phyloP scores from a whole-genome alignment of 2,329 filamentous ascomycete genomes.

The Colletotrichum viniferum region DNA sequence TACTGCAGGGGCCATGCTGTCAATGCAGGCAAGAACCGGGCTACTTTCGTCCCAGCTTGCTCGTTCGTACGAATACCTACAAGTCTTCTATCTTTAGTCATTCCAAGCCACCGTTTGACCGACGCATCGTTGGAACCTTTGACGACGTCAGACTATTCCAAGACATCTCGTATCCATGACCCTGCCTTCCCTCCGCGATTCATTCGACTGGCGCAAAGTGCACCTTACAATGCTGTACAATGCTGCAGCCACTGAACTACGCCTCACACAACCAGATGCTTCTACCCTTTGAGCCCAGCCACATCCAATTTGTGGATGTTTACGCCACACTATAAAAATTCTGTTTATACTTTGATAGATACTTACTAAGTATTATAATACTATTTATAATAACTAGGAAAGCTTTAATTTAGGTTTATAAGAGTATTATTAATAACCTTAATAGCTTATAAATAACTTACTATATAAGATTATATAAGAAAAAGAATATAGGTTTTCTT shows the following conservation, averaged over 20 bases:
- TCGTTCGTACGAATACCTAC: background rate
- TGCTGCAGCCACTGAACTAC: background rate
- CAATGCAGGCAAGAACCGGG: background rate
- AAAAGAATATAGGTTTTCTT: no score
- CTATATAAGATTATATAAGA: no score
- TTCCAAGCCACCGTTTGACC: background rate
- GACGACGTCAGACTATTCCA: background rate
- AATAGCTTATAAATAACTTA: no score
- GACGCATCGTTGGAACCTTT: background rate
- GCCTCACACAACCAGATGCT: background rate
- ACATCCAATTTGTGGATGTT: no score
- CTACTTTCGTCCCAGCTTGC: background rate
- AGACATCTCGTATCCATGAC: background rate
- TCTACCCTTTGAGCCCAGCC: no score
- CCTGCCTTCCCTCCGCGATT: background rate
- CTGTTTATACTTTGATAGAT: no score
- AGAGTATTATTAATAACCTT: no score
- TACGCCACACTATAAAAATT: no score
- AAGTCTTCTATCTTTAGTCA: background rate
- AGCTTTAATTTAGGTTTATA: no score
- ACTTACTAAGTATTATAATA: no score
- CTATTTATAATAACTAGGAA: no score
- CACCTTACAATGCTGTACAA: background rate
- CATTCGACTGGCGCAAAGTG: background rate
- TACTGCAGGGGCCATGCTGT: background rate